These are phyloP conservation scores for Pseudocercospora vitis DNA, from an alignment of 2,329 filamentous ascomycete species.

Conservation along the genomic window DNA sequence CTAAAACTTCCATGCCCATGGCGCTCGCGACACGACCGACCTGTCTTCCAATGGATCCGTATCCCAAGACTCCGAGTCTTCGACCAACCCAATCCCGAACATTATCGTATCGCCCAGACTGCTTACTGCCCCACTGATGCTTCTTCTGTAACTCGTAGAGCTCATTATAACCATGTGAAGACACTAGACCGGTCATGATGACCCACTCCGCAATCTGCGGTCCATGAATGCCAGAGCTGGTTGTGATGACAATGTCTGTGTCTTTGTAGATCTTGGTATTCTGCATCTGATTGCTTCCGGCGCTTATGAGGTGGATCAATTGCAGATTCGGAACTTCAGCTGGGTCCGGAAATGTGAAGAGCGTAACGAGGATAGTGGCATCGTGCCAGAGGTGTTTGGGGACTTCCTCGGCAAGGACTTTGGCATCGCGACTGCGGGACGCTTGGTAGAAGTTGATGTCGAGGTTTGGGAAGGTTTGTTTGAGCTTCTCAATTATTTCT, in stretches of 20 bases:
- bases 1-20: slow-evolving; percentile 68
- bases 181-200: slow-evolving; percentile 60
- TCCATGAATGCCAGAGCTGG: slow-evolving; percentile 58
- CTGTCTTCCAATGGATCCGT: slow-evolving; percentile 63
- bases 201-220: slow-evolving; percentile 69
- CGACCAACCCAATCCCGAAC: slow-evolving; percentile 59
- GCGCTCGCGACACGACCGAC: slow-evolving; percentile 41
- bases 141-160: slow-evolving; percentile 60
- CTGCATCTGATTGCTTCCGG: slow-evolving; percentile 57
- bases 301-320: slow-evolving; percentile 58
- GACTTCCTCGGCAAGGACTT: slow-evolving; percentile 18
- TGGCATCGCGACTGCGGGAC: slow-evolving; percentile 14
- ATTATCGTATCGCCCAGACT: slow-evolving; percentile 19
- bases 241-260: slow-evolving; percentile 55
- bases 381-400: slow-evolving; percentile 43
- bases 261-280: slow-evolving; percentile 55
- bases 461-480: slow-evolving; percentile 30
- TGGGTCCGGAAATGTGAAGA: slow-evolving; percentile 47
- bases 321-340: slow-evolving; percentile 43
- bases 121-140: slow-evolving; percentile 52
- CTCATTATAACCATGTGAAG: slow-evolving; percentile 55
- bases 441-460: slow-evolving; percentile 14
- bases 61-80: slow-evolving; percentile 60
- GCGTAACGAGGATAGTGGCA: slow-evolving; percentile 51
- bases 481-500: slow-evolving; percentile 43